Percentiles rank a stretch among this genome's conserved stretches.
Evolutionary conservation across 2,329 filamentous ascomycete genomes (phyloP).

Genomic region (Alternaria arbusti): DNA sequence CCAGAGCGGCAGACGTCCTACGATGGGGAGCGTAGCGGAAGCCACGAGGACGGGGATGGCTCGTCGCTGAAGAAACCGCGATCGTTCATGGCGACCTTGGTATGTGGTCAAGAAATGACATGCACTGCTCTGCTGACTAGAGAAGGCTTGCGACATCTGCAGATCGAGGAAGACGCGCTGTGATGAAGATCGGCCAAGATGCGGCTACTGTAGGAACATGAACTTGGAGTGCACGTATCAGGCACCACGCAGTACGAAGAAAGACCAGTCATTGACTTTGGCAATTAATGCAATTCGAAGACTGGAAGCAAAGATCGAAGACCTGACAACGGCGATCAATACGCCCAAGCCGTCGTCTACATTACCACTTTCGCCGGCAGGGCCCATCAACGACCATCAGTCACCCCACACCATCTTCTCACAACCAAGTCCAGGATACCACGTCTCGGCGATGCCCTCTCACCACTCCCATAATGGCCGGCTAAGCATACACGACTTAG

Average conservation of each 20-base stretch:
- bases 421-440: slow-evolving; percentile 35
- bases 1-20: slow-evolving; percentile 22
- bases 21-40: slow-evolving; percentile 30
- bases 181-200: slow-evolving; percentile 60
- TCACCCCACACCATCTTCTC: slow-evolving; percentile 37
- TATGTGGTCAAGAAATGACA: neutral
- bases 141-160: slow-evolving; percentile 61
- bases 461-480: slow-evolving; percentile 24
- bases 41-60: slow-evolving; percentile 31
- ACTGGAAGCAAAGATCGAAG: slow-evolving; percentile 60
- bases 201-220: slow-evolving; percentile 58
- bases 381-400: slow-evolving; percentile 27
- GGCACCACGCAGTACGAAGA: slow-evolving; percentile 61
- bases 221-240: slow-evolving; percentile 60
- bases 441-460: slow-evolving; percentile 12
- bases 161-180: slow-evolving; percentile 62
- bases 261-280: slow-evolving; percentile 61
- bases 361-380: slow-evolving; percentile 14
- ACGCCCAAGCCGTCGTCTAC: slow-evolving; percentile 19
- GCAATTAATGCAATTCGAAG: slow-evolving; percentile 62
- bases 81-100: slow-evolving; percentile 47
- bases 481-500: slow-evolving; percentile 29
- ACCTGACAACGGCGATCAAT: slow-evolving; percentile 50
- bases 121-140: slow-evolving; percentile 10
- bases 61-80: slow-evolving; percentile 42